A percentile compares a stretch with the other conserved stretches of the same genome.
phyloP scores from a whole-genome alignment of 306 rosid species.

The Myrica gale region DNA sequence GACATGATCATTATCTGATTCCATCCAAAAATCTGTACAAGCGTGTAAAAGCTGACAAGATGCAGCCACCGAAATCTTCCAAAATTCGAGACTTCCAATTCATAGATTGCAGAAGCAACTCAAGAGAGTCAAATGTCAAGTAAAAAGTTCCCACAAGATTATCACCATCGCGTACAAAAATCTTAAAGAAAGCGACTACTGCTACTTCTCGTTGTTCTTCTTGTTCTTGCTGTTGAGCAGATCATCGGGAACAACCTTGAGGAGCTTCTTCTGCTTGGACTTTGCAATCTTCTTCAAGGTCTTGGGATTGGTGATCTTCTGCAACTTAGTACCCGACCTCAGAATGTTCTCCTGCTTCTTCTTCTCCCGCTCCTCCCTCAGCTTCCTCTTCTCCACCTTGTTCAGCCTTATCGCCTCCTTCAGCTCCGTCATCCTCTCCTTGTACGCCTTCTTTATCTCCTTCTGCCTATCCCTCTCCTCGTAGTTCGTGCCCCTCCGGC shows the following conservation, averaged over 20 bases:
- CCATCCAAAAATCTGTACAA: no score
- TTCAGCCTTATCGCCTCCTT: slow-evolving; percentile 72
- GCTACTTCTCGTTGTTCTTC: no score
- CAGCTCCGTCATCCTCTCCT: slow-evolving; percentile 66
- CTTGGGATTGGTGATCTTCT: slow-evolving; percentile 77
- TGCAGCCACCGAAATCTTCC: no score
- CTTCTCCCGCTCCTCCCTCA: slow-evolving; percentile 82
- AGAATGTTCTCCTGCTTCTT: slow-evolving; percentile 84
- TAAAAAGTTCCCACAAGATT: not conserved
- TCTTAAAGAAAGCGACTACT: no score
- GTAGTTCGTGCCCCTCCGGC: slow-evolving; percentile 53
- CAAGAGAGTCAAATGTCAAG: not conserved
- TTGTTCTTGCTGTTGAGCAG: slow-evolving; percentile 26
- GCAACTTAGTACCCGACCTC: slow-evolving; percentile 77
- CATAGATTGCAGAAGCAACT: not conserved
- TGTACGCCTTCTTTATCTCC: slow-evolving; percentile 69
- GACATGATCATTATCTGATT: no score
- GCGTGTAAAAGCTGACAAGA: no score
- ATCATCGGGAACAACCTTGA: slow-evolving; percentile 73
- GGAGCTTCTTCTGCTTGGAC: slow-evolving; percentile 70
- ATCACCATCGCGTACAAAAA: not conserved
- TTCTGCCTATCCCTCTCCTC: slow-evolving; percentile 74
- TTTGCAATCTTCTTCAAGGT: slow-evolving; percentile 77
- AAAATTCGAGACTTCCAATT: no score
- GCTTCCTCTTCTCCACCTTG: slow-evolving; percentile 78